Evolutionary conservation across 2,329 filamentous ascomycete genomes (phyloP), one percentile per base, ranked within the genome.

Genomic region (Trichoderma harzianum): DNA sequence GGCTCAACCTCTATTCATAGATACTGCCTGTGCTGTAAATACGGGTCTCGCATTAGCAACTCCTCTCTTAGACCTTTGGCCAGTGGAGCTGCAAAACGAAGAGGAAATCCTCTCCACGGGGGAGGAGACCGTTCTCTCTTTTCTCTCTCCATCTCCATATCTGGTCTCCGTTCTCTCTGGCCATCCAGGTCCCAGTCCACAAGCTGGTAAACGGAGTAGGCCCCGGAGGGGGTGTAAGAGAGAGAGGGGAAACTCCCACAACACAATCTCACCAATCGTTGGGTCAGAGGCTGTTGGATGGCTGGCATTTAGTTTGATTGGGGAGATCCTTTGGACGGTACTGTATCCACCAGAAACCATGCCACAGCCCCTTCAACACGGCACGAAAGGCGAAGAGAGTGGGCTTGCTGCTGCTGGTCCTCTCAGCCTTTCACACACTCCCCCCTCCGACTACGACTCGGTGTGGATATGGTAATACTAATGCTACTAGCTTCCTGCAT

Each of bases 381-480:
- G 68, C 68, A 64, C 63, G 60, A 55, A 55, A 16, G 34, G 26
- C 18, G 68, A 63, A 39, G 43, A 61, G 55, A 34, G 57, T 34
- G 11, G 57, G 57, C 30, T 12, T n/a, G 24, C 28, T 57, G 24
- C 28, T 57, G 32, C 30, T 39, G 32, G 47, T 61, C 57, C 67
- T 69, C 66, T 70, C 68, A 70, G 68, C 68, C 68, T 70, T 64
- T 57, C 60, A 14, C 47, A 70, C 68, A 24, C 64, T 39, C 21
- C 21, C 18, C 24, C 51, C 24, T 24, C 51, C 21, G 28, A 55
- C 63, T 30, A 34, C 58, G 60, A 62, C 62, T 71, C 62, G 69
- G 55, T 71, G 69, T 67, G 69, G 63, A 71, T 30, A 60, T 67
- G 34, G 63, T 47, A 47, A 60, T 69, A 51, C 57, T 51, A 55